Percentiles rank a stretch among this genome's conserved stretches.
Evolutionary conservation across 257 asterid species (phyloP).

Genomic region (Lavandula angustifolia): DNA sequence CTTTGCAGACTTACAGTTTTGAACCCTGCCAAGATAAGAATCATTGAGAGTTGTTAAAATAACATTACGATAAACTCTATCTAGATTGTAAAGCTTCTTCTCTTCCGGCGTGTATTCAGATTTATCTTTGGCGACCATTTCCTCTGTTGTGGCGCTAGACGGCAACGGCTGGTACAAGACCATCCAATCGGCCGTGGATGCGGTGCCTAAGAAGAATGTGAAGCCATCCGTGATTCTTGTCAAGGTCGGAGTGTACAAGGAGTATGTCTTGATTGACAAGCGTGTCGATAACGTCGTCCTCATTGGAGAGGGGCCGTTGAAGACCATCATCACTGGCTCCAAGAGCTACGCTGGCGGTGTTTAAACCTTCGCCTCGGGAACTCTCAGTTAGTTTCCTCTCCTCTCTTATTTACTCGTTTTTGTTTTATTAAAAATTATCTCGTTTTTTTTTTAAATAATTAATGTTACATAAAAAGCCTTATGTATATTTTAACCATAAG

Average conservation of each 20-base stretch:
- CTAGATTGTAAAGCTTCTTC: no score
- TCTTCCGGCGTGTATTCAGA: no score
- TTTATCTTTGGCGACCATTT: no score
- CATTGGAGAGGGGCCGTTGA: constrained; percentile 63
- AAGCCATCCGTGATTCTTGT: constrained; percentile 39
- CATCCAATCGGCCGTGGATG: constrained; percentile 45
- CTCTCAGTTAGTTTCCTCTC: constrained; percentile 41
- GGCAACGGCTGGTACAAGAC: constrained; percentile 61
- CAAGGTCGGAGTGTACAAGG: constrained; percentile 63
- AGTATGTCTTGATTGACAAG: constrained; percentile 42
- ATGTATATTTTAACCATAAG: no score
- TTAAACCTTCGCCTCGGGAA: constrained; percentile 41
- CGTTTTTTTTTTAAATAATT: no score
- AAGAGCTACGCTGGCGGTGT: constrained; percentile 23
- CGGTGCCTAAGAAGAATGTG: constrained; percentile 38
- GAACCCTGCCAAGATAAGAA: no score
- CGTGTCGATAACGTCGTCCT: constrained; percentile 43
- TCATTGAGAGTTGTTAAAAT: no score
- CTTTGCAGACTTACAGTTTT: no score
- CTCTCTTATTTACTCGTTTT: no score
- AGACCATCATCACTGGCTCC: constrained; percentile 54
- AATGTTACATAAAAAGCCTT: no score
- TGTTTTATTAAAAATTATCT: no score
- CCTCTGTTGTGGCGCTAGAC: constrained; percentile 64
- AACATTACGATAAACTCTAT: no score